Evolutionary conservation across 2,329 filamentous ascomycete genomes (phyloP).

Genomic region (Exserohilum rostratum): DNA sequence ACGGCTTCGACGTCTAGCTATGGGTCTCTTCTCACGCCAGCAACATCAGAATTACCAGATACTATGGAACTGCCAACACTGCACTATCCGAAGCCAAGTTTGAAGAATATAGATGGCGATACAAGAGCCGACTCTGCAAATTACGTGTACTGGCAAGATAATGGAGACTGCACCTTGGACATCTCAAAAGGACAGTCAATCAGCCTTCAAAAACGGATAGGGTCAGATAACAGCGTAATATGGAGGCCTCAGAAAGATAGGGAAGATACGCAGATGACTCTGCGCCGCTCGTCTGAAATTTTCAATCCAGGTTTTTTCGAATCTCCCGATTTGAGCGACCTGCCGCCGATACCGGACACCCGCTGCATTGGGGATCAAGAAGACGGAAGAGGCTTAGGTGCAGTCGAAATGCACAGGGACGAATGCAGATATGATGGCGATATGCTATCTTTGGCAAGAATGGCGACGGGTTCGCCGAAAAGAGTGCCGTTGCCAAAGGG

Average conservation of each 20-base stretch:
- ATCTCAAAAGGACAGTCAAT: not conserved
- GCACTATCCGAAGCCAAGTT: not conserved
- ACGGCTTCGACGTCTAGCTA: not conserved
- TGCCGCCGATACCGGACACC: conserved; percentile 1
- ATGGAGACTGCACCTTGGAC: not conserved
- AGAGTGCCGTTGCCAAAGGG: not conserved
- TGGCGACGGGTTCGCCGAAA: not conserved
- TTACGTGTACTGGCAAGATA: not conserved
- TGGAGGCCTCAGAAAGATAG: conserved; percentile 18
- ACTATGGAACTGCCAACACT: not conserved
- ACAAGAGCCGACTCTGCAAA: not conserved
- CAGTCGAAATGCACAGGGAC: not conserved
- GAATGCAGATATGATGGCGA: conserved; percentile 3
- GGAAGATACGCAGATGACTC: conserved; percentile 4
- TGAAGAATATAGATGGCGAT: not conserved
- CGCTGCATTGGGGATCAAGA: not conserved
- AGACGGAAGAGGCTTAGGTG: not conserved
- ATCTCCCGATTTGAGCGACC: conserved; percentile 9
- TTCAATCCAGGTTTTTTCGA: conserved; percentile 4
- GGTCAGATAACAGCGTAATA: conserved; percentile 4
- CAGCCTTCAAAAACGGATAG: not conserved
- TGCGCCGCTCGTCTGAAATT: conserved; percentile 16
- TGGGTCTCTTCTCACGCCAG: not conserved
- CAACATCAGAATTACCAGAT: not conserved
- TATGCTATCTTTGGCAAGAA: not conserved